These are phyloP conservation scores for Galeopsis tetrahit DNA, from an alignment of 257 asterid genomes.

Conservation along the genomic window DNA sequence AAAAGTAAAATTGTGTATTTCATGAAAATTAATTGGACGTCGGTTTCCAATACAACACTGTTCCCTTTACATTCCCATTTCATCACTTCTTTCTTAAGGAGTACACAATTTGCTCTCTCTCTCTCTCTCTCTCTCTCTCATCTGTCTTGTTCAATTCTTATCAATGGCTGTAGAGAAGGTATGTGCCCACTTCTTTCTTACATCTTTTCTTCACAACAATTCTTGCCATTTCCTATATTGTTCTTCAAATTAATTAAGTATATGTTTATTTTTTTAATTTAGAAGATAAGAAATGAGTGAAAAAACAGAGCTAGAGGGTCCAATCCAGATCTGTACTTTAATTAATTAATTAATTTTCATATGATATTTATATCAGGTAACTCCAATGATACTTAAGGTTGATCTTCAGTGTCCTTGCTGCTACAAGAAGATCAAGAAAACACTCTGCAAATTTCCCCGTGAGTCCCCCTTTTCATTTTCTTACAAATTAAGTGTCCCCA, in stretches of 20 bases:
- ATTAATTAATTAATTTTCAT: neutral
- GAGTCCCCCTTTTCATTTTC: conserved; percentile 33
- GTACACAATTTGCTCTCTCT: neutral
- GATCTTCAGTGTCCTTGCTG: conserved; percentile 88
- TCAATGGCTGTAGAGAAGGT: conserved; percentile 52
- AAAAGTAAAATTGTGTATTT: too few relatives aligned
- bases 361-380: conserved; percentile 42
- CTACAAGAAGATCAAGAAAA: conserved; percentile 84
- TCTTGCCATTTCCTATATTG: too few relatives aligned
- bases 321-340: neutral
- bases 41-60: conserved; percentile 25
- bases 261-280: too few relatives aligned
- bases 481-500: neutral
- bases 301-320: too few relatives aligned
- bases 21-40: neutral
- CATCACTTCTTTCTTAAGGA: conserved; percentile 3
- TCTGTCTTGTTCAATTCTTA: conserved; percentile 2
- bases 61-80: conserved; percentile 22
- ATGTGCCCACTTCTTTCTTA: neutral
- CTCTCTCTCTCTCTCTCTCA: conserved; percentile 24
- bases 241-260: too few relatives aligned
- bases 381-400: conserved; percentile 69
- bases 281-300: too few relatives aligned
- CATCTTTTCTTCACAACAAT: too few relatives aligned
- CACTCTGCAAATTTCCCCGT: conserved; percentile 84